These are phyloP conservation scores for Eucommia ulmoides DNA, from an alignment of 257 asterid genomes.

Conservation along the genomic window DNA sequence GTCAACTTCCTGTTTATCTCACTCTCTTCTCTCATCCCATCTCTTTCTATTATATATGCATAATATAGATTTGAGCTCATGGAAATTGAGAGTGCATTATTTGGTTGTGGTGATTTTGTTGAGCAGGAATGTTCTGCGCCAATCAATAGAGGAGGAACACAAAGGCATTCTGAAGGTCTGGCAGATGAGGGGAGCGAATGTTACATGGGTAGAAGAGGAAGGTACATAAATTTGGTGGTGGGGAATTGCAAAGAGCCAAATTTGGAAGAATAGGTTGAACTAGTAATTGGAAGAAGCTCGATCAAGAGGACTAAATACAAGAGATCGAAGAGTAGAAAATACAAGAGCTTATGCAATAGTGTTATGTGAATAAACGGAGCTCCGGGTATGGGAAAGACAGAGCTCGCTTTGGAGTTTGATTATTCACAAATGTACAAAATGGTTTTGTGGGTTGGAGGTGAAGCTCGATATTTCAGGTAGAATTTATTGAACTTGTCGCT, in stretches of 20 bases:
- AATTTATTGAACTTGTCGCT: constrained; percentile 49
- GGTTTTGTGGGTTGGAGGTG: constrained; percentile 92
- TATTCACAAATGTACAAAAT: constrained; percentile 64
- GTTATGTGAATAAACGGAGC: constrained; percentile 59
- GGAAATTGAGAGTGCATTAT: no score
- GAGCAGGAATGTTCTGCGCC: constrained; percentile 33
- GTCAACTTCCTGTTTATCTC: no score
- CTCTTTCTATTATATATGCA: no score
- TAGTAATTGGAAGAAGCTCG: constrained; percentile 31
- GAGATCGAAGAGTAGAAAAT: constrained; percentile 46
- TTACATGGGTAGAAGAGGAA: constrained; percentile 24
- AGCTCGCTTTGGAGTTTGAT: constrained; percentile 73
- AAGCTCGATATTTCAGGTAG: constrained; percentile 56
- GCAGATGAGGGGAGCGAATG: constrained; percentile 51
- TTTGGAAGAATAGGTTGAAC: constrained; percentile 65
- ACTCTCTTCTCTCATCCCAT: no score
- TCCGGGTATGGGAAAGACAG: constrained; percentile 75
- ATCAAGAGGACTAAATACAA: constrained; percentile 36
- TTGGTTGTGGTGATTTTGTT: constrained; percentile 33
- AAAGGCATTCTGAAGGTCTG: constrained; percentile 34
- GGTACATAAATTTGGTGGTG: constrained; percentile 42
- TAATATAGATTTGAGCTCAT: no score
- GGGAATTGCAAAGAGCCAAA: constrained; percentile 50
- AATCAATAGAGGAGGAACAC: constrained; percentile 19
- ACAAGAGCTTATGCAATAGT: constrained; percentile 36